Evolutionary conservation across 106 monocot species (phyloP), one percentile per base, ranked within the genome.

Genomic region (Dioscorea alata): DNA sequence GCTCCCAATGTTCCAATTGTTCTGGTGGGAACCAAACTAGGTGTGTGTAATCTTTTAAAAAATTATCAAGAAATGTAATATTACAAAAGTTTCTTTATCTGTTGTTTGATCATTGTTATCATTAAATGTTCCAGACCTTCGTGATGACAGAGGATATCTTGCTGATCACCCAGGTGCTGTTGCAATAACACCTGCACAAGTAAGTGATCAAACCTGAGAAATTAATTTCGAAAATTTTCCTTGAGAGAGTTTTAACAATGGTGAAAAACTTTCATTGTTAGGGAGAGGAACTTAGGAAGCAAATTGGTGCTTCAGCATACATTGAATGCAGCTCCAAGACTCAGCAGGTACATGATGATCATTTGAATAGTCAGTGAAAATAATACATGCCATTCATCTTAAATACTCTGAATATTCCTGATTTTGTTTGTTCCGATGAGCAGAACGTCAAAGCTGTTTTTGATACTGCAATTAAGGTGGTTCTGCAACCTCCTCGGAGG

Each of bases 261-360:
- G 12, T 68, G 53, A 32, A 17, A 6, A 42, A 42, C 42, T 20
- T 64, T 19, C 13, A 13, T 54, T 33, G 58, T 21, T 63, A 96
- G 95, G 95, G 95, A 7, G 95, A 95, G 71, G 95, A 91, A 63
- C 95, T 96, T 31, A 81, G 91, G 68, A 95, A 84, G 64, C 85
- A 88, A 61, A 84, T 95, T 69, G 91, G 91, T 60, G 95, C 88
- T 21, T 82, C 74, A 22, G 86, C 86, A 23, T 96, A 96, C 69
- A 86, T 96, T 13, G 91, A 92, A 66, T 92, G 96, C 78, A 89
- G 96, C 57, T 96, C 96, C 2, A 96, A 96, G 66, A 96, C 91
- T 66, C 96, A 96, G 48, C 91, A 92, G 89, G 96, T 96, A 61
- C 17, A 25, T 21, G 21, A 42, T 21, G 4, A 20, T 42, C 4